These are phyloP conservation scores for Elymus sibiricus DNA, from an alignment of 176 grass and related monocot species.

Conservation along the genomic window DNA sequence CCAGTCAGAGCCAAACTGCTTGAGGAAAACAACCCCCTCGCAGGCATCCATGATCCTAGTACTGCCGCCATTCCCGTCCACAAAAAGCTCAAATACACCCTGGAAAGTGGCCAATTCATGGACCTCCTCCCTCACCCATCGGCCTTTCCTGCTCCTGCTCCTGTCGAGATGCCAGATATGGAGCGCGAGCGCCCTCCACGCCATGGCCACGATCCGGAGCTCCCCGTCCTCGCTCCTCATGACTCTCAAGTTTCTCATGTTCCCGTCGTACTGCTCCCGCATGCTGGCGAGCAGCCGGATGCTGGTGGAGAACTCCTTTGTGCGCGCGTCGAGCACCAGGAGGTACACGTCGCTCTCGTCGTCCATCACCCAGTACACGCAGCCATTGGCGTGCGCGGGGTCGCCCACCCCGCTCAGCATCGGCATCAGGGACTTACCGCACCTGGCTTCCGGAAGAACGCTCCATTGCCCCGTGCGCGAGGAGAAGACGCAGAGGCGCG, in stretches of 20 bases:
- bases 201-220: background rate
- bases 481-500: conserved; percentile 9
- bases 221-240: conserved; percentile 3
- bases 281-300: background rate
- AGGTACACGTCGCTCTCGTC: background rate
- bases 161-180: conserved; percentile 3
- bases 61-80: background rate
- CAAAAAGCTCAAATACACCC: background rate
- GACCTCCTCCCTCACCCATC: background rate
- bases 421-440: background rate
- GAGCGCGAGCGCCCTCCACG: background rate
- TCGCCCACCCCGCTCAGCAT: background rate
- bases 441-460: background rate
- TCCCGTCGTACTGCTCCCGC: background rate
- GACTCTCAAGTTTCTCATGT: background rate
- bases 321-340: conserved; percentile 5
- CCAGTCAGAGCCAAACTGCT: background rate
- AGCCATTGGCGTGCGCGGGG: background rate
- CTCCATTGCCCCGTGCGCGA: background rate
- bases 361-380: conserved; percentile 19
- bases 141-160: conserved; percentile 12
- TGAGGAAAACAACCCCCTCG: background rate
- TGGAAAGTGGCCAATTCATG: background rate
- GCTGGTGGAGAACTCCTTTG: conserved; percentile 16
- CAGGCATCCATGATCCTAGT: background rate